phyloP scores from a whole-genome alignment of 164 flowering plant species.

The Echeveria elegans region DNA sequence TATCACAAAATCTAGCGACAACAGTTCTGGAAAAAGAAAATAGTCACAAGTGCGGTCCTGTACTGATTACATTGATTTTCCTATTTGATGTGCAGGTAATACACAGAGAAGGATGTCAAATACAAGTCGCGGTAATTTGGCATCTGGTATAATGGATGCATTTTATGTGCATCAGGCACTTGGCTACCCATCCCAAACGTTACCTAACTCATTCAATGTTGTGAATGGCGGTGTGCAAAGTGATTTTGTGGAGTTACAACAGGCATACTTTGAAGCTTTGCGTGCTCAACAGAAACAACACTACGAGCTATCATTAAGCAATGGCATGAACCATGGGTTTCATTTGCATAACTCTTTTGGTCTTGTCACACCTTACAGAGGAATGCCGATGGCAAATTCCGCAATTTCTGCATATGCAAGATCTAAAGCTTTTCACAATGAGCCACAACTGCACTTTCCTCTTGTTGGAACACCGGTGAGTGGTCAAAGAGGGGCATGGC shows the following conservation, averaged over 20 bases:
- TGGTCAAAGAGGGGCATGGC: conserved; percentile 17
- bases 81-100: conserved; percentile 9
- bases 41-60: neutral
- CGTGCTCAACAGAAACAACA: neutral
- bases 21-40: neutral
- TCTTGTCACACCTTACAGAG: conserved; percentile 33
- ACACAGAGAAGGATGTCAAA: conserved; percentile 19
- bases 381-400: conserved; percentile 24
- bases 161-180: conserved; percentile 9
- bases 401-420: conserved; percentile 25
- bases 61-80: neutral
- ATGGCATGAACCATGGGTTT: conserved; percentile 29
- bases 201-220: conserved; percentile 21
- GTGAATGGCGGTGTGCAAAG: conserved; percentile 25
- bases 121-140: conserved; percentile 24
- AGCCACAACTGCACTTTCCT: conserved; percentile 21
- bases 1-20: neutral
- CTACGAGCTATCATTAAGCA: conserved; percentile 19
- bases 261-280: conserved; percentile 46
- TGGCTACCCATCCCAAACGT: conserved; percentile 25
- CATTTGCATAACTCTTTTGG: conserved; percentile 37
- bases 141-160: conserved; percentile 6
- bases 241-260: conserved; percentile 42
- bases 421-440: conserved; percentile 33
- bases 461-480: neutral